Evolutionary conservation across 305 asterid species (phyloP), one percentile per base, ranked within the genome.

Genomic region (Solanum chacoense): DNA sequence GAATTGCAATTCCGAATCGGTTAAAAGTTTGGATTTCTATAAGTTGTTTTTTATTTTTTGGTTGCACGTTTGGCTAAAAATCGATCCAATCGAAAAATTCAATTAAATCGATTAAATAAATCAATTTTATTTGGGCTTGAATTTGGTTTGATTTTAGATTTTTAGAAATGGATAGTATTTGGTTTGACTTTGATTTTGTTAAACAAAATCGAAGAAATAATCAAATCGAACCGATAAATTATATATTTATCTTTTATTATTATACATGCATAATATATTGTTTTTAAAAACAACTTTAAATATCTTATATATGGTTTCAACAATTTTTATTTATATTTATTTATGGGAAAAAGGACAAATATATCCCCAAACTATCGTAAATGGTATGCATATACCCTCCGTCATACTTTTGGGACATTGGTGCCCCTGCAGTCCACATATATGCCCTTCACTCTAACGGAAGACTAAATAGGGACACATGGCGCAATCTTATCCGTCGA

Each of bases 401-500:
- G 24, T 55, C 0, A 55, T 55, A 50, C 4, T 50, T 50, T 50
- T 55, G 10, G 4, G 24, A 1, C 2, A 55, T 55, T 55, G 65
- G 10, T 18, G 24, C 0, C n/a, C 10, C 9, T 55, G 10, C 0
- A 1, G 4, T 55, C 4, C n/a, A 55, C n/a, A 18, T 18, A 3
- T 55, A 55, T 55, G 65, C 3, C 24, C 0, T 55, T 55, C 0
- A 18, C 10, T 55, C 65, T 55, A 18, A 55, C 10, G 9, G 0
- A 55, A 55, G n/a, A 55, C 9, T 55, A 55, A 55, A 18, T 55
- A 55, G 1, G 65, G n/a, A 55, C 65, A 55, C 4, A 1, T 18
- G n/a, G 3, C 0, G 0, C 4, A 55, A 55, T 55, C 11, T 55
- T 55, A 55, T 55, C 4, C 10, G 4, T 6, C 1, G 0, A 18